Base-by-base conservation (phyloP, 441 rosid species). In the Populus tomentosa region DNA sequence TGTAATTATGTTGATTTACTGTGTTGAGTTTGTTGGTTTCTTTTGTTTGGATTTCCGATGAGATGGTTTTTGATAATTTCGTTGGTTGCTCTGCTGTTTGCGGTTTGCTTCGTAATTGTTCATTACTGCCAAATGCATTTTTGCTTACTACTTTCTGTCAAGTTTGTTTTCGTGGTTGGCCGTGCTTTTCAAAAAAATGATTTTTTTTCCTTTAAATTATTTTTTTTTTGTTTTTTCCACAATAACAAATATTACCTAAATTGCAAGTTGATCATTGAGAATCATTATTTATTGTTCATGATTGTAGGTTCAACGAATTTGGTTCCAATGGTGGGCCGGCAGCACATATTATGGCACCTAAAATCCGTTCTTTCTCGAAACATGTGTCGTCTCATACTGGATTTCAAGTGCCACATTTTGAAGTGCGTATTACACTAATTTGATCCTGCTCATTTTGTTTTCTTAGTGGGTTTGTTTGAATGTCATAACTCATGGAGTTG, bases 291-390 rank as follows among this genome's bases (percentile, higher is more conserved):
- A 46, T 46, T 64, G 11, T 67, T 69, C 46, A 40, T 77, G 40
- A 14, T 46, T 64, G 56, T 75, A 88, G 97, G 83, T 90, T 85
- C 82, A 92, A 82, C 69, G 94, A 89, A 23, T 92, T 85, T 82
- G 94, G 92, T 4, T 68, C 74, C 16, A 87, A 91, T 73, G 97
- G 97, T 0, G 97, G 97, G 9, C 87, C 87, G 38, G 84, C 90
- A 10, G 92, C 92, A 24, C 85, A 79, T 81, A 68, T 83, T 13
- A 40, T 86, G 76, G 82, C 72, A 53, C 93, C 94, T 36, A 92
- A 92, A 71, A 80, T 81, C 72, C 75, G 33, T 30, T 80, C 82
- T 40, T 85, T 90, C 77, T 72, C 87, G 4, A 84, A 78, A 68
- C 94, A 92, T 53, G 71, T 90, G 26, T 77, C 86, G 42, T 33